Evolutionary conservation across 768 basidiomycete genomes (phyloP).

Genomic region (Collybia mongolica): DNA sequence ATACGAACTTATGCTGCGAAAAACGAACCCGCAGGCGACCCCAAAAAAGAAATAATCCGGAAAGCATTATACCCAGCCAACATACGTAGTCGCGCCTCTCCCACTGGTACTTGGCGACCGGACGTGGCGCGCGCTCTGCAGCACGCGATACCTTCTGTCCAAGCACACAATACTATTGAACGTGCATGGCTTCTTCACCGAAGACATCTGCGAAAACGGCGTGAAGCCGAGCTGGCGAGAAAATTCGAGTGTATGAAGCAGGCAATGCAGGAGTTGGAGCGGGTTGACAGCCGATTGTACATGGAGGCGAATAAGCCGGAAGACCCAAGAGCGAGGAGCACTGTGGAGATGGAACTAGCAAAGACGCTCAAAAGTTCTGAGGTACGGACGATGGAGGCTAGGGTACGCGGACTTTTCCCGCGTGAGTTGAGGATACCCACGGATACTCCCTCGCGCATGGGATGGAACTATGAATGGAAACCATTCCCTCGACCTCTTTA

Average conservation of each 20-base stretch:
- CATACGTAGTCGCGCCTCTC: slow-evolving; percentile 65
- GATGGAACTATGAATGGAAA: slow-evolving; percentile 89
- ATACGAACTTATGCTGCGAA: slow-evolving; percentile 39
- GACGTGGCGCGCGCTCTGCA: slow-evolving; percentile 77
- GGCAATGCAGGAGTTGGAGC: slow-evolving; percentile 82
- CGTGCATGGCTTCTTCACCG: slow-evolving; percentile 86
- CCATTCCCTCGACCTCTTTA: slow-evolving; percentile 56
- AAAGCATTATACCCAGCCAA: slow-evolving; percentile 80
- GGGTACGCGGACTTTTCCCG: slow-evolving; percentile 82
- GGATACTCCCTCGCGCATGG: slow-evolving; percentile 77
- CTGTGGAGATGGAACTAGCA: slow-evolving; percentile 54
- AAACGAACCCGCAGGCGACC: slow-evolving; percentile 47
- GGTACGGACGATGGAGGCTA: slow-evolving; percentile 69
- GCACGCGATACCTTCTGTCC: slow-evolving; percentile 81
- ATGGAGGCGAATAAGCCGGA: slow-evolving; percentile 72
- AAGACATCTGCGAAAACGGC: slow-evolving; percentile 68
- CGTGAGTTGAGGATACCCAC: slow-evolving; percentile 84
- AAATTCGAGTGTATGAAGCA: slow-evolving; percentile 81
- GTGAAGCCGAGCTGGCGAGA: slow-evolving; percentile 65
- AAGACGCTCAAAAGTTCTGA: slow-evolving; percentile 67
- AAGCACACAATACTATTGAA: slow-evolving; percentile 91
- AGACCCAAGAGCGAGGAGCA: slow-evolving; percentile 66
- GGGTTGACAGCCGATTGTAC: slow-evolving; percentile 57
- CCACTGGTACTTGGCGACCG: slow-evolving; percentile 82
- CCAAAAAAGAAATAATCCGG: slow-evolving; percentile 71